Base-by-base conservation (phyloP, 768 basidiomycete genomes). In the Favolaschia claudopus region DNA sequence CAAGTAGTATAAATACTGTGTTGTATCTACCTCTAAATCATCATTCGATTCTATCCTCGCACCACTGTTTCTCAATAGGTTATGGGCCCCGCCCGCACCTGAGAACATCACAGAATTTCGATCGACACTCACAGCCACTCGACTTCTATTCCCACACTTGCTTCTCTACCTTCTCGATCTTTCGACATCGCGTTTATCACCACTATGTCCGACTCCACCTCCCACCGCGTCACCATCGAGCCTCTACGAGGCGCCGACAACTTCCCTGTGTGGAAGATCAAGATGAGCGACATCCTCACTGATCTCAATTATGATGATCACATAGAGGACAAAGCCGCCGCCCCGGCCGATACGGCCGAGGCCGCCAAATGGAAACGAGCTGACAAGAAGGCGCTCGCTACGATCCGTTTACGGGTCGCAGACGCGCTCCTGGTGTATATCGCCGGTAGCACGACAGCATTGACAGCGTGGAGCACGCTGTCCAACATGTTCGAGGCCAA, bases 391-490 rank as follows among this genome's bases (percentile, higher is more conserved):
- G 69, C 68, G n/a, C 64, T 66, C 5, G 62, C 63, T 15, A 48
- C 60, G 13, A 71, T 75, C 28, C 51, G 69, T n/a, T 47, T 69
- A 15, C 62, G 67, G 13, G 64, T 73, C 32, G 40, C 60, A 17
- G 60, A 69, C 38, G n/a, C 31, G 8, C 56, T 66, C 12, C 62
- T 75, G 28, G 64, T 64, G 1, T 60, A 70, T 44, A 58, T 72
- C 40, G 34, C 55, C 7, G 33, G 44, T 14, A 40, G 53, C 1
- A 48, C 15, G 22, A 64, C 67, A 6, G 65, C 69, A 14, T 36
- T 50, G 8, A 63, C 56, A 4, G 65, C 69, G 8, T 74, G 71
- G 68, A 33, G 57, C 12, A 59, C 59, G 15, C 55, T 75, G 19
- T 27, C n/a, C 14, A 54, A 43, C 15, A 69, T 69, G 43, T 74